Evolutionary conservation across 768 basidiomycete genomes (phyloP), one percentile per base, ranked within the genome.

Genomic region (Kwoniella sp.): DNA sequence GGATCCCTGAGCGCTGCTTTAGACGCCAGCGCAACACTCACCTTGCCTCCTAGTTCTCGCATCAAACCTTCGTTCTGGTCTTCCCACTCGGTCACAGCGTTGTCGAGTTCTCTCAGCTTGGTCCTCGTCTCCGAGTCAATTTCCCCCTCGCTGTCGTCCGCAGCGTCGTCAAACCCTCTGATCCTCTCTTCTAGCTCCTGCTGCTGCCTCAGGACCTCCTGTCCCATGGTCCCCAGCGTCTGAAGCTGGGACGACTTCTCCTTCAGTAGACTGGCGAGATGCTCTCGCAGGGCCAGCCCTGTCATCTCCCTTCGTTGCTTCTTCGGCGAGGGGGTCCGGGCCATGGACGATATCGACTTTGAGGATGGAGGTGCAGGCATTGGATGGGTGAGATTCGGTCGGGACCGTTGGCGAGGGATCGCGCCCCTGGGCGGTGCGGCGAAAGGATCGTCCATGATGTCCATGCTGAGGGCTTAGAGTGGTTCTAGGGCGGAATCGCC

Each of bases 141-240:
- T 37, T 62, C 67, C 2, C 63, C 69, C 11, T 62, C 59, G 59
- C 81, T 83, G 53, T 84, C 84, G 17, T 76, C 79, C 46, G 84
- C 84, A 14, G 82, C 70, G 29, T 86, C 85, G 63, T 89, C 85
- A 19, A 75, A 70, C 26, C 75, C 74, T 29, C 82, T 79, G 54
- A 96, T 88, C 45, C 88, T 82, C 69, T 86, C 84, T 75, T 95
- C 89, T 57, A 96, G 82, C 70, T 93, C 88, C 77, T 88, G 85
- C 76, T 89, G 89, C 78, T 98, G 93, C 17, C 83, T 82, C 56
- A 96, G 84, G 65, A 98, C 83, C 73, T 88, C 86, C 76, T 95
- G 90, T 45, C 93, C 92, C 70, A 98, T 83, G 49, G 84, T 86
- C 31, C 88, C 91, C 4, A 89, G 89, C 59, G 89, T 86, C 59